A percentile compares a stretch with the other conserved stretches of the same genome.
phyloP scores from a whole-genome alignment of 768 basidiomycete species.

The Omphalotus guepiniiformis region DNA sequence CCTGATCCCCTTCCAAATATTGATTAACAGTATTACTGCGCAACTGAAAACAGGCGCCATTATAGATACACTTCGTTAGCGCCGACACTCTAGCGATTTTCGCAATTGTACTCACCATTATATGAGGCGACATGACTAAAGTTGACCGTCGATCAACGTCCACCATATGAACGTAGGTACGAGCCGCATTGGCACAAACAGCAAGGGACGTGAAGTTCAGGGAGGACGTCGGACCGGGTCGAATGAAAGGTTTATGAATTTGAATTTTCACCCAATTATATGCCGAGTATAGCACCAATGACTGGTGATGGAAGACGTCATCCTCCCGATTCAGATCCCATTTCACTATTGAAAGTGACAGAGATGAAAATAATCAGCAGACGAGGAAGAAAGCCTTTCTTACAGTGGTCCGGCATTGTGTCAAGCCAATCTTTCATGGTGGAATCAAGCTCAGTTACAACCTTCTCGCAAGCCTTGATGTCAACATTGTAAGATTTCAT shows the following conservation, averaged over 20 bases:
- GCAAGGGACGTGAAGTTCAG: conserved; percentile 2
- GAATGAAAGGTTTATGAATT: conserved; percentile 6
- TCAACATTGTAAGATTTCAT: too few relatives aligned
- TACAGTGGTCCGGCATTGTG: conserved; percentile 56
- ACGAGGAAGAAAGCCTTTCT: conserved; percentile 13
- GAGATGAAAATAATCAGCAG: too few relatives aligned
- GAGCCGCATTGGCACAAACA: conserved; percentile 8
- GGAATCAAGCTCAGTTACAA: conserved; percentile 69
- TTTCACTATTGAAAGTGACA: conserved; percentile 1
- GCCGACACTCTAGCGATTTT: too few relatives aligned
- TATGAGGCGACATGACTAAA: too few relatives aligned
- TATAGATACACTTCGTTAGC: too few relatives aligned
- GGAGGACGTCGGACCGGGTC: neutral
- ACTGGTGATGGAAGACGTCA: conserved; percentile 1
- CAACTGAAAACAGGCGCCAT: conserved; percentile 4
- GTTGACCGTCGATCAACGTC: neutral
- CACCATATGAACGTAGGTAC: conserved; percentile 13
- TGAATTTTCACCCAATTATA: conserved; percentile 5
- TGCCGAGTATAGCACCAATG: neutral
- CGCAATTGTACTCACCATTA: too few relatives aligned
- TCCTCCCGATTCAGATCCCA: conserved; percentile 6
- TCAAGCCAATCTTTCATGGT: conserved; percentile 72
- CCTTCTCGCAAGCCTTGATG: conserved; percentile 28
- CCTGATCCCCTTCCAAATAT: conserved; percentile 2
- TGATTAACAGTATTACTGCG: conserved; percentile 5